Evolutionary conservation across 139 green algal genomes (phyloP).

Genomic region (Gonium pectorale): DNA sequence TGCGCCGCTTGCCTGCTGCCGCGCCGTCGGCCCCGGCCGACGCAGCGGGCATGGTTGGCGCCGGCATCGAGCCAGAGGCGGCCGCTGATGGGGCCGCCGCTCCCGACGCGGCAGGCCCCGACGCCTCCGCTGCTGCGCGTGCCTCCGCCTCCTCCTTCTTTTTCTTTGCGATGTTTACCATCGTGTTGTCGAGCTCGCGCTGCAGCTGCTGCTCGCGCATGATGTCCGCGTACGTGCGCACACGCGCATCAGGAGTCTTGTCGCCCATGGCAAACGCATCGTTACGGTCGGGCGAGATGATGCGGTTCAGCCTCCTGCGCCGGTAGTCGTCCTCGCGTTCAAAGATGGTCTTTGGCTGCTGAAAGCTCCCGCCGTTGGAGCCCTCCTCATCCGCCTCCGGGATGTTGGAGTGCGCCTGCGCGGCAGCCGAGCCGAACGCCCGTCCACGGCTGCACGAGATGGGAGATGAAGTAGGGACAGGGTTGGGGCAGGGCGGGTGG

Average conservation of each 20-base stretch:
- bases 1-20: slow-evolving; percentile 72
- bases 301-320: slow-evolving; percentile 80
- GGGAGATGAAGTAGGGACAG: no score
- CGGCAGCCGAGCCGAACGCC: not conserved
- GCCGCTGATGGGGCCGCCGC: slow-evolving; percentile 32
- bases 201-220: slow-evolving; percentile 87
- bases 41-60: slow-evolving; percentile 34
- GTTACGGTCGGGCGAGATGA: slow-evolving; percentile 91
- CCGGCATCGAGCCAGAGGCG: slow-evolving; percentile 41
- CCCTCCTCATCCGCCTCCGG: slow-evolving; percentile 41
- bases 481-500: no score
- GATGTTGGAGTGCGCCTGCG: slow-evolving; percentile 28
- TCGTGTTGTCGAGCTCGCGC: slow-evolving; percentile 93
- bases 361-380: slow-evolving; percentile 13
- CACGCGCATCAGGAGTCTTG: slow-evolving; percentile 81
- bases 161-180: slow-evolving; percentile 92
- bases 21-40: no score
- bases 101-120: slow-evolving; percentile 34
- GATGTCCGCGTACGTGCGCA: slow-evolving; percentile 92
- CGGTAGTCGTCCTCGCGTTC: slow-evolving; percentile 95
- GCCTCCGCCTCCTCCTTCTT: slow-evolving; percentile 73
- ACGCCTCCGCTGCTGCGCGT: slow-evolving; percentile 36
- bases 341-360: slow-evolving; percentile 72
- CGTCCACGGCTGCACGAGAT: not conserved
- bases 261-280: slow-evolving; percentile 93